Conservation (phyloP, 352 stramenopile species). For the Phytopythium montanum region DNA sequence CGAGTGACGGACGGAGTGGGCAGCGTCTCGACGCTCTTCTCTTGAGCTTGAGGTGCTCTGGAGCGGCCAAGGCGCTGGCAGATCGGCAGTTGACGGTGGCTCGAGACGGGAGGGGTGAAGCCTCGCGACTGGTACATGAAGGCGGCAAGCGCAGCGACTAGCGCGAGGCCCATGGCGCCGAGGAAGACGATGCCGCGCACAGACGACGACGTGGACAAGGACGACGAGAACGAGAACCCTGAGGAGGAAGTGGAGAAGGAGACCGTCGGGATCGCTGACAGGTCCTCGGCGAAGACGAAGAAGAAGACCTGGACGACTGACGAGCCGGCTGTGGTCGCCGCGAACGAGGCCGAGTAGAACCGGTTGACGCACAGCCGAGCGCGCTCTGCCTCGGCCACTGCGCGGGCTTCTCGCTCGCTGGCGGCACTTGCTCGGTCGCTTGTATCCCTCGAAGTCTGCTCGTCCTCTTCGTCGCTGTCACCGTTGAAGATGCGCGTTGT, state of each 20-base stretch:
- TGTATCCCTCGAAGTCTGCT: background rate
- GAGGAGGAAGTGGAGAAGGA: background rate
- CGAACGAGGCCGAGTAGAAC: conserved; percentile 36
- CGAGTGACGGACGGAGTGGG: background rate
- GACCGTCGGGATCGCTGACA: background rate
- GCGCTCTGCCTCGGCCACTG: conserved; percentile 1
- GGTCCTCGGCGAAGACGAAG: conserved; percentile 37
- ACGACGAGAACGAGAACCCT: background rate
- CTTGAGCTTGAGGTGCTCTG: background rate
- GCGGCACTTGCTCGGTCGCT: background rate
- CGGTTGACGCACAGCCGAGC: conserved; percentile 2
- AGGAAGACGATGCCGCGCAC: conserved; percentile 26
- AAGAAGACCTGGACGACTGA: conserved; percentile 52
- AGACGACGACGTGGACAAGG: background rate
- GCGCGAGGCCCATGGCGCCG: conserved; percentile 31
- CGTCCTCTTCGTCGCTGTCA: conserved; percentile 8
- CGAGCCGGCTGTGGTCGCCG: conserved; percentile 32
- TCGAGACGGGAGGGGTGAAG: conserved; percentile 7
- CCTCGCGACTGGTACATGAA: conserved; percentile 49
- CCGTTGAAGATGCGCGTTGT: background rate
- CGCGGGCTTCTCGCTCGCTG: background rate
- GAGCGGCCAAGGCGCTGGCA: background rate
- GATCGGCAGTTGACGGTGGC: background rate
- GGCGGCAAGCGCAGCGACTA: conserved; percentile 34
- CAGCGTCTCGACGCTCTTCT: background rate